Conservation (phyloP, 352 stramenopile species). For the Blastocystis hominis region DNA sequence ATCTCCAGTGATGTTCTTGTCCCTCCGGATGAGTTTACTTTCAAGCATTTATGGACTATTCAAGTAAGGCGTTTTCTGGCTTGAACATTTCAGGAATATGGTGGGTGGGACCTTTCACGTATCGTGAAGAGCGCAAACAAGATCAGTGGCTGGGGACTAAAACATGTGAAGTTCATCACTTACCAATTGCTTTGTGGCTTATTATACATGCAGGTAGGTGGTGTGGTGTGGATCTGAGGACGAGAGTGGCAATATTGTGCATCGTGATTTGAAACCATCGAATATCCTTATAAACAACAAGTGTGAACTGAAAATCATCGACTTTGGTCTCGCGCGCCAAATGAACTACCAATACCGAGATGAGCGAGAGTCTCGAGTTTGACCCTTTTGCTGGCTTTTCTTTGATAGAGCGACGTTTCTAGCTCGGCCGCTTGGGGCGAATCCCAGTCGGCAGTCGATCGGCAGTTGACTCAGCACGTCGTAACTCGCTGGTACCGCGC, state of each 20-base stretch:
- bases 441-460: slow-evolving; percentile 60
- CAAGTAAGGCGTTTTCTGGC: background rate
- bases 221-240: background rate
- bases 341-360: slow-evolving; percentile 63
- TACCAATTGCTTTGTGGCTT: slow-evolving; percentile 87
- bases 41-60: slow-evolving; percentile 56
- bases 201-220: slow-evolving; percentile 72
- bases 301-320: slow-evolving; percentile 89
- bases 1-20: slow-evolving; percentile 42
- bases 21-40: slow-evolving; percentile 44
- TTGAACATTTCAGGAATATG: background rate
- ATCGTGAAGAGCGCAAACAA: slow-evolving; percentile 62
- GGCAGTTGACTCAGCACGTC: slow-evolving; percentile 74
- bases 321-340: slow-evolving; percentile 82
- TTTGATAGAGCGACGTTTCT: slow-evolving; percentile 20
- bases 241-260: slow-evolving; percentile 72
- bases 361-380: slow-evolving; percentile 2
- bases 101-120: slow-evolving; percentile 51
- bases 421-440: background rate
- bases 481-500: slow-evolving; percentile 81
- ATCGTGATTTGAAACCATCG: slow-evolving; percentile 82
- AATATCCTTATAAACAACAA: slow-evolving; percentile 97
- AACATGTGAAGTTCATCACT: slow-evolving; percentile 69
- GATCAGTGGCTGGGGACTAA: slow-evolving; percentile 68
- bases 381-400: background rate